Conservation (phyloP, 2,329 filamentous ascomycete species). For the Metarhizium album region DNA sequence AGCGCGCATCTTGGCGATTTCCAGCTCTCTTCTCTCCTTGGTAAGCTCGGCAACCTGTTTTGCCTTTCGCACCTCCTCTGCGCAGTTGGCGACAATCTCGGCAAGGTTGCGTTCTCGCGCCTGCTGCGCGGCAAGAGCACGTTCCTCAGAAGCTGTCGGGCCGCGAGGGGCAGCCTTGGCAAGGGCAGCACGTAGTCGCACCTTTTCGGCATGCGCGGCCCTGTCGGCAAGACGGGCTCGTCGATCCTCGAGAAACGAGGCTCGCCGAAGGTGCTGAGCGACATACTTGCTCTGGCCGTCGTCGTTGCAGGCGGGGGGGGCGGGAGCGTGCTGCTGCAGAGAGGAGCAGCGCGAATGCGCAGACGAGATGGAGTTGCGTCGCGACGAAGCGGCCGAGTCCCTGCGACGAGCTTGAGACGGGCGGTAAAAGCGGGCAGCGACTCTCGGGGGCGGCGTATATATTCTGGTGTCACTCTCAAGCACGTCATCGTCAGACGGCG, state of each 20-base stretch:
- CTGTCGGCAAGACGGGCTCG: constrained; percentile 71
- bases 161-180: constrained; percentile 59
- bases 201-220: constrained; percentile 74
- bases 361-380: constrained; percentile 70
- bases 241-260: constrained; percentile 70
- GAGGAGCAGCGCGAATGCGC: constrained; percentile 58
- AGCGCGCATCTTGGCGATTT: constrained; percentile 55
- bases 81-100: constrained; percentile 70
- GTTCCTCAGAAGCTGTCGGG: constrained; percentile 59
- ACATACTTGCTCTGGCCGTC: constrained; percentile 65
- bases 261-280: constrained; percentile 67
- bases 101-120: constrained; percentile 71
- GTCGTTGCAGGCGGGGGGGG: constrained; percentile 36
- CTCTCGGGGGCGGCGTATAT: constrained; percentile 60
- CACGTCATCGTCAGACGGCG: constrained; percentile 25
- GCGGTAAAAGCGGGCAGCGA: constrained; percentile 69
- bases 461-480: constrained; percentile 24
- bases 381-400: constrained; percentile 66
- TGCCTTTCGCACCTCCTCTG: constrained; percentile 71
- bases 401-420: constrained; percentile 56
- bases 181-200: constrained; percentile 62
- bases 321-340: constrained; percentile 42
- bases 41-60: constrained; percentile 76
- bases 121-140: constrained; percentile 65
- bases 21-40: constrained; percentile 69